Base-by-base conservation (phyloP, 176 grass and related monocot species). In the Elaeis guineensis region DNA sequence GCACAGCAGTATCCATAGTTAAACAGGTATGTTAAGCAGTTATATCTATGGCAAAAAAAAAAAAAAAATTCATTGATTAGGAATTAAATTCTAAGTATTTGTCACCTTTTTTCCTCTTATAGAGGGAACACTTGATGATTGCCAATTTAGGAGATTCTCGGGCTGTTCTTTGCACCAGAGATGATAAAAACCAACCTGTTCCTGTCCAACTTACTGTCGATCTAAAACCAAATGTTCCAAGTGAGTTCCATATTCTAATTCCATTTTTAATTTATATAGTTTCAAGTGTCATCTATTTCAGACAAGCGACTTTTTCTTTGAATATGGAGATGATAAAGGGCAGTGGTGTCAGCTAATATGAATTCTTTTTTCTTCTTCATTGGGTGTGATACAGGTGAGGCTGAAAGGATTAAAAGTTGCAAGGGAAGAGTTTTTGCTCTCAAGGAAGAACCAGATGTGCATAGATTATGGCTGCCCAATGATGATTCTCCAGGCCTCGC, bases 71-170 rank as follows among this genome's bases (percentile, higher is more conserved):
- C 0, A 35, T 2, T 35, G 32, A 35, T 35, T 35, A 9, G 6
- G 32, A 35, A 9, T 35, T 35, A 35, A 35, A 35, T 35, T 35
- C 32, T 35, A 35, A 35, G 7, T 48, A 65, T 59, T 28, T 4
- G 9, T 0, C 24, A 16, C 23, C 19, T 56, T 29, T 6, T 30
- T 62, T 53, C 52, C 23, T 0, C 68, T 52, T 32, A 54, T 57
- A 81, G 90, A 84, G 79, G 53, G 85, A 95, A 51, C 69, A 95
- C 66, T 73, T 95, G 63, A 70, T 95, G 21, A 72, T 95, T 56
- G 79, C 85, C 3, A 95, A 95, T 60, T 59, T 95, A 65, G 90
- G 90, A 6, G 90, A 95, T 76, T 95, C 90, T 3, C 78, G 90
- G 1, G 79, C 85, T 20, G 60, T 95, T 55, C 79, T 95, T 28